Conservation (phyloP, 257 asterid genomes). For the Nicotiana tomentosiformis region DNA sequence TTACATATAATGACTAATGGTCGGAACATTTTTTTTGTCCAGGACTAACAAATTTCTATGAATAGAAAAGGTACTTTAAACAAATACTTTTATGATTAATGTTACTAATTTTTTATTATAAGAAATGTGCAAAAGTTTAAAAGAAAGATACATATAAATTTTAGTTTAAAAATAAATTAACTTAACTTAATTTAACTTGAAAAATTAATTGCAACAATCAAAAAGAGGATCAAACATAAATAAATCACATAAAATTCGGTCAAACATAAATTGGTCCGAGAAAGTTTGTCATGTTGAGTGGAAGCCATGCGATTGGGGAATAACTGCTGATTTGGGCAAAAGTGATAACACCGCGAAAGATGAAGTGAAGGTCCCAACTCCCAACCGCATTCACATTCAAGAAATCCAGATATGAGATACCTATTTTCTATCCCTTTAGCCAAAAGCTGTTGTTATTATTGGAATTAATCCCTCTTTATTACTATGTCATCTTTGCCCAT, state of each 20-base stretch:
- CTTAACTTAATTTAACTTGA: no score
- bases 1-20: no score
- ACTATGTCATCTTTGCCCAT: no score
- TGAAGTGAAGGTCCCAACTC: slow-evolving; percentile 6
- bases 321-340: neutral
- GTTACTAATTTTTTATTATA: neutral
- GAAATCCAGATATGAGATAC: neutral
- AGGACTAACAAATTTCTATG: no score
- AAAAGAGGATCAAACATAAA: neutral
- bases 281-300: neutral
- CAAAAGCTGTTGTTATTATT: neutral
- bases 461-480: neutral
- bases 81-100: no score
- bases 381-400: neutral
- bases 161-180: no score
- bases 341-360: neutral
- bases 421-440: neutral
- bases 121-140: no score
- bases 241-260: neutral
- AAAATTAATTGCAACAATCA: neutral
- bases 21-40: no score
- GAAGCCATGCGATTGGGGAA: neutral
- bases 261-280: neutral
- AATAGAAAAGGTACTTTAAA: neutral
- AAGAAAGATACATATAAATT: no score